Evolutionary conservation across 2,329 filamentous ascomycete genomes (phyloP), one percentile per base, ranked within the genome.

Genomic region (Ciborinia camelliae): DNA sequence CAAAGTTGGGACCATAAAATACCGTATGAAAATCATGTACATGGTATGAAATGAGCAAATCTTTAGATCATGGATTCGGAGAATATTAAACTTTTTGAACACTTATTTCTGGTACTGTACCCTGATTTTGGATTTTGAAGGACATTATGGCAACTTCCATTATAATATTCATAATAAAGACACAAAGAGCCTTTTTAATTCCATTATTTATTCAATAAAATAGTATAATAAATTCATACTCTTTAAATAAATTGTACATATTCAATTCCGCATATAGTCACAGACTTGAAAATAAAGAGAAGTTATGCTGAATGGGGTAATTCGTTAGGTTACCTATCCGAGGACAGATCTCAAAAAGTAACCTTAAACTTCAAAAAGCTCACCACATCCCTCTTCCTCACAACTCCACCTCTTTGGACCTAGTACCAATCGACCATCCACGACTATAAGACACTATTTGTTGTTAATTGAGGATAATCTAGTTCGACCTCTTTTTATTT

Each of bases 361-460:
- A 63, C 43, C 32, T 59, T 30, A 41, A 63, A 41, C 53, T 35
- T 57, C 45, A 48, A 58, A 52, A 57, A 10, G 23, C 26, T 32
- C 51, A 58, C 41, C 18, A n/a, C 62, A 58, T 58, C 23, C 62
- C 39, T 39, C 53, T 58, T 51, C 62, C 47, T 59, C 55, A 48
- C 48, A 50, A 37, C 54, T 45, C 43, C 47, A 51, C 57, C 43
- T 47, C 51, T 37, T 48, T 39, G 30, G 30, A 59, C 14, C 14
- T 18, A 28, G 10, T 32, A 57, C 12, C 32, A 48, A 1, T 41
- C 8, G 12, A 32, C n/a, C 30, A 15, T 43, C 12, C 8, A 28
- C 53, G 18, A 30, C 23, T n/a, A 48, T 28, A 41, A 35, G 20
- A 32, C 20, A 43, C 23, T 62, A 23, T 47, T 39, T 55, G 41